Evolutionary conservation across 495 filamentous ascomycete species (phyloP).

Genomic region (Mytilinidion resinicola): DNA sequence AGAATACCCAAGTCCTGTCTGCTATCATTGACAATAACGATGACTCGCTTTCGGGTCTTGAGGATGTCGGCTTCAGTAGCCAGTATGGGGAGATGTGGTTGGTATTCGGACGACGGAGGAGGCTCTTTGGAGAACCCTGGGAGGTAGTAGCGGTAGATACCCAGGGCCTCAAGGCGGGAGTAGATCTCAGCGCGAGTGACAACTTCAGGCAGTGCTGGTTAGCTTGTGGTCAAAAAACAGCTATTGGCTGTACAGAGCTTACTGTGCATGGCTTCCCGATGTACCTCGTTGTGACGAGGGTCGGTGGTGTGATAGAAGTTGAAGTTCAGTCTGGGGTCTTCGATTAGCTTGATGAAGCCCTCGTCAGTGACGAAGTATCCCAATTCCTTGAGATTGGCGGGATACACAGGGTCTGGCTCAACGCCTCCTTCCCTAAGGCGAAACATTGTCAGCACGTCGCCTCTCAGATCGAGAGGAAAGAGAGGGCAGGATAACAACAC

Average conservation of each 20-base stretch:
- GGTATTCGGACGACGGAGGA: conserved; percentile 24
- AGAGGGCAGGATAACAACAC: background rate
- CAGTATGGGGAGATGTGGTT: conserved; percentile 62
- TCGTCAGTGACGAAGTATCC: conserved; percentile 60
- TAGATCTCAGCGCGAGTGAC: conserved; percentile 56
- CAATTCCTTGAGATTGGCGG: conserved; percentile 54
- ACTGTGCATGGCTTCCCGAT: conserved; percentile 60
- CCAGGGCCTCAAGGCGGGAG: conserved; percentile 52
- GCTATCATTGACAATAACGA: conserved; percentile 69
- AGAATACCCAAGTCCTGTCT: conserved; percentile 68
- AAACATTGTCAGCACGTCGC: conserved; percentile 52
- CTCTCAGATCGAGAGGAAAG: too few relatives aligned
- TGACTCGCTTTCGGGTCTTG: conserved; percentile 51
- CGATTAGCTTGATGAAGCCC: conserved; percentile 64
- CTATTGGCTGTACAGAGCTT: background rate
- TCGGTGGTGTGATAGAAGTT: conserved; percentile 66
- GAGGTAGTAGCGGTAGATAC: conserved; percentile 52
- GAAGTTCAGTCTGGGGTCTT: conserved; percentile 60
- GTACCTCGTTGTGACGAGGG: conserved; percentile 62
- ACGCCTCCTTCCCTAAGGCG: conserved; percentile 55
- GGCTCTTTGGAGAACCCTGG: conserved; percentile 44
- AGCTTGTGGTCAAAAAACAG: background rate
- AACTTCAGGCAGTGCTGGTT: conserved; percentile 39
- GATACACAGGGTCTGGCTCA: conserved; percentile 62
- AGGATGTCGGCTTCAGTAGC: conserved; percentile 49